Conservation (phyloP, 78 protist genomes). For the Guillardia theta region DNA sequence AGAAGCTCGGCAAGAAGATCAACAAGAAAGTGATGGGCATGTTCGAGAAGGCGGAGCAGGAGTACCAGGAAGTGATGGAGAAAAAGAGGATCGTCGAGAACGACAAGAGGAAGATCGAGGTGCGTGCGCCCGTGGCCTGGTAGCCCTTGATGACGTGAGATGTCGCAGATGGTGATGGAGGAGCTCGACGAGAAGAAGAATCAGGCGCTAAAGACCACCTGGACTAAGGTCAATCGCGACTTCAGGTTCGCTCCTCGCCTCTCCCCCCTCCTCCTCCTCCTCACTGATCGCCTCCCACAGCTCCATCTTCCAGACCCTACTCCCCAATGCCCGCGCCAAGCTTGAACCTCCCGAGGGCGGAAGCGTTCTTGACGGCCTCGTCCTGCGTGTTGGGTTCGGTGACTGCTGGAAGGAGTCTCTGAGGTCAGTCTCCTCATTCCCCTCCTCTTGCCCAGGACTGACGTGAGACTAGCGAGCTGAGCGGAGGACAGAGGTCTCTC, state of each 20-base stretch:
- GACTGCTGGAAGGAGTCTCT: slow-evolving; percentile 94
- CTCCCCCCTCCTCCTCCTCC: background rate
- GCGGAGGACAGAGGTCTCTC: slow-evolving; percentile 97
- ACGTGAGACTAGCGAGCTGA: too few species aligned
- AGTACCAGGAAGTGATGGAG: slow-evolving; percentile 82
- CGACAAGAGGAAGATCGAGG: slow-evolving; percentile 88
- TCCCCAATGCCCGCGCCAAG: slow-evolving; percentile 91
- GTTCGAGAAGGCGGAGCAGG: slow-evolving; percentile 78
- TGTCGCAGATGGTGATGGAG: slow-evolving; percentile 55
- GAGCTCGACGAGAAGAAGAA: slow-evolving; percentile 91
- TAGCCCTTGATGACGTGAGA: background rate
- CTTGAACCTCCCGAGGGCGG: slow-evolving; percentile 62
- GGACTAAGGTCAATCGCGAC: slow-evolving; percentile 71
- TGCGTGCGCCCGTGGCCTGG: background rate
- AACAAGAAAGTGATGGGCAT: slow-evolving; percentile 77
- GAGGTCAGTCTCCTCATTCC: too few species aligned
- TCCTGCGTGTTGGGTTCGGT: slow-evolving; percentile 89
- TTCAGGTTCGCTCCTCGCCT: background rate
- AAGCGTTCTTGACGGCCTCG: background rate
- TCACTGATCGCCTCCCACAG: slow-evolving; percentile 67
- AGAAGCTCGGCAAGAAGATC: slow-evolving; percentile 46
- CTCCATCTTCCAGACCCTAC: slow-evolving; percentile 85
- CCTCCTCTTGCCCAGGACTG: too few species aligned
- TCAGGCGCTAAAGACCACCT: slow-evolving; percentile 82
- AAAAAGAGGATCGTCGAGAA: slow-evolving; percentile 81